Base-by-base conservation (phyloP, 257 asterid species). In the Buddleja alternifolia region DNA sequence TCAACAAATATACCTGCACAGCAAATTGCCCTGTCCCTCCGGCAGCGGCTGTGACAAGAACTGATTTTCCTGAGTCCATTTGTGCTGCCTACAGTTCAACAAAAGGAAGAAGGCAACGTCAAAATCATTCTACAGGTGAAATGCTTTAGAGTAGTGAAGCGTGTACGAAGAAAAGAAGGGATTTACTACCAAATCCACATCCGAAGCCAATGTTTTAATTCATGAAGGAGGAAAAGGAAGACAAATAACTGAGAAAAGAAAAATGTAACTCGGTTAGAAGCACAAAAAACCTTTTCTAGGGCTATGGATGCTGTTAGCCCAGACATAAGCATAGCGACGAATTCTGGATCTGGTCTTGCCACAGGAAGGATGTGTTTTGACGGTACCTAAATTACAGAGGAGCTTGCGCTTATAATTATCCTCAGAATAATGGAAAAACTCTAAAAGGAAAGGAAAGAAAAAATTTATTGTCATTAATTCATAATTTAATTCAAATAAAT, bases 1-100 rank as follows among this genome's bases (percentile, higher is more conserved):
- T 36, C 16, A 29, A 51, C 17, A 55, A 48, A 50, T 42, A 16
- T 84, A 93, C 97, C 99, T 93, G 99, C 71, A 93, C 97, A 3
- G 99, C 97, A 80, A 93, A 93, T 80, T 93, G 97, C 74, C 97
- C 99, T 24, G 99, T 93, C 45, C 97, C 99, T 69, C 97, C 99
- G 55, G 97, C 99, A 76, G 99, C 99, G 47, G 97, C 99, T 56
- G 97, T 93, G 72, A 93, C 96, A 21, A 93, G 95, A 73, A 93
- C 97, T 62, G 87, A 77, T 85, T 88, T 90, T 60, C 96, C 96
- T 0, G 95, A 84, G 55, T 76, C 97, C 95, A 88, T 84, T 74
- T 77, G 96, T 77, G 95, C 97, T 60, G 95, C 92, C 99, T 93
- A 67, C 69, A 15, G 63, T 14, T 77, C 56, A 56, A 46, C 36